Evolutionary conservation across 768 basidiomycete genomes (phyloP), one percentile per base, ranked within the genome.

Genomic region (Gelatoporia subvermispora): DNA sequence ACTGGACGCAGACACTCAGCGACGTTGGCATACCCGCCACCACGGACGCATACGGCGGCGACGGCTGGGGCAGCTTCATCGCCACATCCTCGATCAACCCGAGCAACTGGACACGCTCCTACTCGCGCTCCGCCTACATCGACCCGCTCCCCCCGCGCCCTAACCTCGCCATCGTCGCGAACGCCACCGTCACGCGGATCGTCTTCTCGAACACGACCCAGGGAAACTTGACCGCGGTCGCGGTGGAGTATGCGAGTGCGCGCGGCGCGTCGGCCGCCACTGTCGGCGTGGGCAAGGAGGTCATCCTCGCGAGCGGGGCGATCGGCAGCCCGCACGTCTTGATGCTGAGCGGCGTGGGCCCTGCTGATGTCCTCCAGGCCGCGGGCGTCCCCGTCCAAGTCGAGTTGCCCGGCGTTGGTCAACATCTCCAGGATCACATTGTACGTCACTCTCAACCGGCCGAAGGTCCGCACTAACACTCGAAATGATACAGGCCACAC

Each of bases 81-180:
- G 71, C 81, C 0, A 73, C 81, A 3, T 75, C 75, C 4, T 70
- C 74, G 7, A 80, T 88, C 60, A 85, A 85, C 65, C 77, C 78
- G 1, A 47, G 68, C 22, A 84, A 83, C 65, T 78, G 75, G 69
- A 82, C 81, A 11, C 75, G 84, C 40, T 81, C 78, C 1, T 84
- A 84, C 65, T 71, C 82, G n/a, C 72, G 78, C 49, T 74, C 81
- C 1, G 76, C 71, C 3, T 84, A 84, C 69, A 79, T 84, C 61
- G 84, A 85, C 62, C 71, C 78, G 3, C 70, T 84, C 1, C 78
- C 82, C 0, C 74, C 79, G 18, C 76, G 83, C 38, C 48, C 72
- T 47, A 87, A 87, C 58, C 73, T 87, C 35, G 76, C 79, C 57
- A 76, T 88, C 51, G 69, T 87, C 20, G 68, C 77, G 8, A 76